Evolutionary conservation across 345 rosid species (phyloP).

Genomic region (Boechera divaricarpa): DNA sequence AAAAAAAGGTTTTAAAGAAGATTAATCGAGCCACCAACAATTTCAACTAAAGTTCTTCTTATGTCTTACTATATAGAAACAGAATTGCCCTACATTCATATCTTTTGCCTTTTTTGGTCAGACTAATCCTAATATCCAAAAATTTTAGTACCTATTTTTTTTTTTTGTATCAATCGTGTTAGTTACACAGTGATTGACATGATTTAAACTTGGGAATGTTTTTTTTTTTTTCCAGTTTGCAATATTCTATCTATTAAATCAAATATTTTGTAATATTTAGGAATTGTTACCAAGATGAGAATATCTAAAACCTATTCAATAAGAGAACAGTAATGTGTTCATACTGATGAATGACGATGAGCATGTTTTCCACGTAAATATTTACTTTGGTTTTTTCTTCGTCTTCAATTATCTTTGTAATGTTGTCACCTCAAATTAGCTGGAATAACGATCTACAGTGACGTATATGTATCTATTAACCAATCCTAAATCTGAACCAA

Average conservation of each 20-base stretch:
- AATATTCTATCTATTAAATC: background rate
- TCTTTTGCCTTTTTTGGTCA: background rate
- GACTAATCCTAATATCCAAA: background rate
- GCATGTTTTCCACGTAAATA: background rate
- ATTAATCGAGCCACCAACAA: too few relatives aligned
- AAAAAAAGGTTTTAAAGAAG: too few relatives aligned
- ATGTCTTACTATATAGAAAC: too few relatives aligned
- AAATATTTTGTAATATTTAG: background rate
- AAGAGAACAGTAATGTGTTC: background rate
- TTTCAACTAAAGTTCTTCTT: too few relatives aligned
- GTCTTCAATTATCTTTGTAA: background rate
- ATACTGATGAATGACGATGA: background rate
- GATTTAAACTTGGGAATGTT: background rate
- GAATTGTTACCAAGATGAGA: background rate
- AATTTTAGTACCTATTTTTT: background rate
- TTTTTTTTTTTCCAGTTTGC: background rate
- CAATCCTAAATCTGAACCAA: background rate
- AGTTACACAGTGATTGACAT: background rate
- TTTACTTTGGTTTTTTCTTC: constrained; percentile 10
- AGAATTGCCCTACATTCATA: background rate
- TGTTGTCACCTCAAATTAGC: background rate
- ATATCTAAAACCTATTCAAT: background rate
- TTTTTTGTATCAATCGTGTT: background rate
- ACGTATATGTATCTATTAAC: background rate
- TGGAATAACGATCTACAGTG: constrained; percentile 1